Evolutionary conservation across 345 rosid species (phyloP).

Genomic region (Pugionium cornutum): DNA sequence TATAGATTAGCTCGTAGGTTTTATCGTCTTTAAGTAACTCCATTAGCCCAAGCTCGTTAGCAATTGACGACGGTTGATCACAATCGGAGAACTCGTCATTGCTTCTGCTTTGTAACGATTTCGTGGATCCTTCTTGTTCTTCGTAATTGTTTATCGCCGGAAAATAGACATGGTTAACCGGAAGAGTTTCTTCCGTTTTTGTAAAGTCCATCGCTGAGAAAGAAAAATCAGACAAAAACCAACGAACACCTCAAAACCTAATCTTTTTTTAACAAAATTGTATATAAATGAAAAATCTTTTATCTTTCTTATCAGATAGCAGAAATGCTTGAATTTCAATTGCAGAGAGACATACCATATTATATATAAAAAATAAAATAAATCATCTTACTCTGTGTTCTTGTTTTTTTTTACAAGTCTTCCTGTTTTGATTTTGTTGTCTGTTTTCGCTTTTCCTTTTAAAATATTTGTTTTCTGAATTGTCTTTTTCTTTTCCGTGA

Average conservation of each 20-base stretch:
- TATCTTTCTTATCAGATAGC: neutral
- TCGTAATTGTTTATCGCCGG: conserved; percentile 1
- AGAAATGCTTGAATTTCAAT: neutral
- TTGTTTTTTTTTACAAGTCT: conserved; percentile 1
- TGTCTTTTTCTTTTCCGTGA: conserved; percentile 11
- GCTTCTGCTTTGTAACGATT: conserved; percentile 51
- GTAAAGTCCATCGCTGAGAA: conserved; percentile 18
- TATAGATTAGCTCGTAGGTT: conserved; percentile 44
- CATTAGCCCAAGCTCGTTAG: conserved; percentile 36
- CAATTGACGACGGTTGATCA: conserved; percentile 1
- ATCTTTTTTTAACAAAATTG: neutral
- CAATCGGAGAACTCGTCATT: conserved; percentile 33
- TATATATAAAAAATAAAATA: neutral
- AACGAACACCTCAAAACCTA: neutral
- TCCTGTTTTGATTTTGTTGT: conserved; percentile 28
- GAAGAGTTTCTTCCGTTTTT: neutral
- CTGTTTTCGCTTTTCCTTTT: conserved; percentile 10
- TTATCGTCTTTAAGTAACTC: conserved; percentile 47
- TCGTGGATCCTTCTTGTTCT: conserved; percentile 35
- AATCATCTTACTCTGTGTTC: conserved; percentile 11
- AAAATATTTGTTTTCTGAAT: neutral
- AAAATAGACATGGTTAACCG: neutral
- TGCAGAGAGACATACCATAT: neutral
- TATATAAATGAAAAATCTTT: neutral
- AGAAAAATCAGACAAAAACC: neutral